Evolutionary conservation across 352 stramenopile genomes (phyloP).

Genomic region (Phytopythium kandeliae): DNA sequence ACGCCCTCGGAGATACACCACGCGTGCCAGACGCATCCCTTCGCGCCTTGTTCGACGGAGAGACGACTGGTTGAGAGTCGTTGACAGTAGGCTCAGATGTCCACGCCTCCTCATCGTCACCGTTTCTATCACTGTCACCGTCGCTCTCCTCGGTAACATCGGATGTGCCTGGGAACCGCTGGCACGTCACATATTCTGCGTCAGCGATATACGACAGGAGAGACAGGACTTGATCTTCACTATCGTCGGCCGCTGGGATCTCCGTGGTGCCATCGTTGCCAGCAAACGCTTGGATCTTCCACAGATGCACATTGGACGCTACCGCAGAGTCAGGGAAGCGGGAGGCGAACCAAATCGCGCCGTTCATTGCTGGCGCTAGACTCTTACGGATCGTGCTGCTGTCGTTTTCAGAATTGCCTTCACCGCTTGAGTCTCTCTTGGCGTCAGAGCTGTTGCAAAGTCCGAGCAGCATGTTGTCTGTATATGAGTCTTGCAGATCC

Average conservation of each 20-base stretch:
- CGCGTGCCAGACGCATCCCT: not conserved
- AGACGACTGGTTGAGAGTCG: not conserved
- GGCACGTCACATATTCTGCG: slow-evolving; percentile 71
- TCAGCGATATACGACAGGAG: slow-evolving; percentile 82
- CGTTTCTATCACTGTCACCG: slow-evolving; percentile 32
- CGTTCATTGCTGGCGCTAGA: slow-evolving; percentile 12
- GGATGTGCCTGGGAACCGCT: slow-evolving; percentile 36
- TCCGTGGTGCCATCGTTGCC: slow-evolving; percentile 35
- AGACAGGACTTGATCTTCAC: slow-evolving; percentile 72
- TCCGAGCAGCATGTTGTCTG: slow-evolving; percentile 52
- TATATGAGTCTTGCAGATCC: slow-evolving; percentile 55
- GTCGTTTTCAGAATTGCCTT: not conserved
- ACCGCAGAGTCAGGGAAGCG: slow-evolving; percentile 75
- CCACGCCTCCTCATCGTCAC: slow-evolving; percentile 20
- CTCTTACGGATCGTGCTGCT: not conserved
- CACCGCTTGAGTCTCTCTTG: not conserved
- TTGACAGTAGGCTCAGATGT: not conserved
- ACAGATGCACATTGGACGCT: slow-evolving; percentile 71
- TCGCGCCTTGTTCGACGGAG: slow-evolving; percentile 1
- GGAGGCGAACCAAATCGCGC: slow-evolving; percentile 74
- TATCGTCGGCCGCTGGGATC: slow-evolving; percentile 54
- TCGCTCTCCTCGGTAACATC: slow-evolving; percentile 42
- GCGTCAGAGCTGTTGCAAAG: slow-evolving; percentile 5
- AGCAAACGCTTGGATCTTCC: slow-evolving; percentile 73
- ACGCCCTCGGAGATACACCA: slow-evolving; percentile 12